phyloP scores from a whole-genome alignment of 139 green algal genomes.

The Nannochloris sp. region DNA sequence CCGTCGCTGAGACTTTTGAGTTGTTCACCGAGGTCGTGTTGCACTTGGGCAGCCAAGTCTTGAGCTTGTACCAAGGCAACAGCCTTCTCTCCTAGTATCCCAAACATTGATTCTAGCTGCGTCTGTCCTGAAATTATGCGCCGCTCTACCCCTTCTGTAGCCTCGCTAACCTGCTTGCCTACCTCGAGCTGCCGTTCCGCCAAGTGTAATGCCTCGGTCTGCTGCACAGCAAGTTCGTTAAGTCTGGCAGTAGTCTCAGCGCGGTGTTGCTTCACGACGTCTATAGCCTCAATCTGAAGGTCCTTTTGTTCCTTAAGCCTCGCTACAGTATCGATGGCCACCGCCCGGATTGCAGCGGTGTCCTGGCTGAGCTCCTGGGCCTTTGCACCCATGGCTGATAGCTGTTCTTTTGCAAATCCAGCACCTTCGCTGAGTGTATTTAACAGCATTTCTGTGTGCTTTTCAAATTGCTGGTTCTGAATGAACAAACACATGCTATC shows the following conservation, averaged over 20 bases:
- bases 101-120: not conserved
- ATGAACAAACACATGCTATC: conserved; percentile 43
- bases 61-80: not conserved
- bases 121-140: not conserved
- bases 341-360: not conserved
- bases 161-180: not conserved
- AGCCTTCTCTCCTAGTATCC: not conserved
- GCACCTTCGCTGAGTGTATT: conserved; percentile 26
- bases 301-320: not conserved
- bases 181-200: not conserved
- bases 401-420: conserved; percentile 3
- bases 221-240: not conserved
- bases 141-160: not conserved
- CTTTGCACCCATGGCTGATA: not conserved
- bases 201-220: not conserved
- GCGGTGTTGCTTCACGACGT: not conserved
- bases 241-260: not conserved
- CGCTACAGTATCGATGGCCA: not conserved
- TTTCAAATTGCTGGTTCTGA: conserved; percentile 43
- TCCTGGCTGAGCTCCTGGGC: not conserved
- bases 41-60: not conserved
- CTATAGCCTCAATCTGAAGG: not conserved
- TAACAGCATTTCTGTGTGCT: conserved; percentile 34
- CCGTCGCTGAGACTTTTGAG: not conserved
- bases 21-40: not conserved